A percentile compares a stretch with the other conserved stretches of the same genome.
Conservation (phyloP, 2,329 filamentous ascomycete genomes). For the Microsporum canis region DNA sequence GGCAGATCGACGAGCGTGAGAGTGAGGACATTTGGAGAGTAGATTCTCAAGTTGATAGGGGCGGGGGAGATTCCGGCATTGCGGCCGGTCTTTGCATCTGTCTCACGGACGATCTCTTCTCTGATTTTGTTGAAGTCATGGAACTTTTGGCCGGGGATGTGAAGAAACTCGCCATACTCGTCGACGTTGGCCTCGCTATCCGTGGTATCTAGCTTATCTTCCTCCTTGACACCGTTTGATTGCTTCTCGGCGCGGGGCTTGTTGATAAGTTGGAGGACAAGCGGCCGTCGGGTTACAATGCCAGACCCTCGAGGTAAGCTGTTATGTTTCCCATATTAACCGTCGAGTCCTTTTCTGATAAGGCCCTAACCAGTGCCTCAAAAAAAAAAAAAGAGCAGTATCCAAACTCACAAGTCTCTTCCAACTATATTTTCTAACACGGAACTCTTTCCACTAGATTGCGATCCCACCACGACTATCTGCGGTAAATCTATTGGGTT, state of each 20-base stretch:
- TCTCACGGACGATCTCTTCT: slow-evolving; percentile 94
- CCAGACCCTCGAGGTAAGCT: slow-evolving; percentile 94
- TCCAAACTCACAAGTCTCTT: slow-evolving; percentile 75
- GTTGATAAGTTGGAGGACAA: slow-evolving; percentile 97
- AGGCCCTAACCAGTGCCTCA: neutral
- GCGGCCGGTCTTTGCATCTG: slow-evolving; percentile 86
- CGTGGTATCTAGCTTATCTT: slow-evolving; percentile 53
- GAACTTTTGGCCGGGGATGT: slow-evolving; percentile 95
- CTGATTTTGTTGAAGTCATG: slow-evolving; percentile 97
- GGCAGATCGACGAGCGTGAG: slow-evolving; percentile 93
- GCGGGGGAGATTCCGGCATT: slow-evolving; percentile 95
- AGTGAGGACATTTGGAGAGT: slow-evolving; percentile 95
- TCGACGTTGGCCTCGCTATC: slow-evolving; percentile 86
- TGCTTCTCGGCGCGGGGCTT: slow-evolving; percentile 52
- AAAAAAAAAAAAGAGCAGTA: neutral
- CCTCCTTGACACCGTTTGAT: slow-evolving; percentile 59
- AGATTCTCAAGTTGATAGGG: slow-evolving; percentile 95
- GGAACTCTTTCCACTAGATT: slow-evolving; percentile 98
- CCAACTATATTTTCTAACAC: slow-evolving; percentile 98
- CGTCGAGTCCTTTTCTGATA: neutral
- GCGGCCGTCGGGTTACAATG: slow-evolving; percentile 90
- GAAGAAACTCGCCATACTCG: slow-evolving; percentile 98
- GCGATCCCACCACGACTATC: slow-evolving; percentile 95
- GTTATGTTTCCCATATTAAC: slow-evolving; percentile 8
- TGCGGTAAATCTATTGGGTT: slow-evolving; percentile 98